phyloP scores from a whole-genome alignment of 1,284 basidiomycete genomes.

The Fomitopsis palustris region DNA sequence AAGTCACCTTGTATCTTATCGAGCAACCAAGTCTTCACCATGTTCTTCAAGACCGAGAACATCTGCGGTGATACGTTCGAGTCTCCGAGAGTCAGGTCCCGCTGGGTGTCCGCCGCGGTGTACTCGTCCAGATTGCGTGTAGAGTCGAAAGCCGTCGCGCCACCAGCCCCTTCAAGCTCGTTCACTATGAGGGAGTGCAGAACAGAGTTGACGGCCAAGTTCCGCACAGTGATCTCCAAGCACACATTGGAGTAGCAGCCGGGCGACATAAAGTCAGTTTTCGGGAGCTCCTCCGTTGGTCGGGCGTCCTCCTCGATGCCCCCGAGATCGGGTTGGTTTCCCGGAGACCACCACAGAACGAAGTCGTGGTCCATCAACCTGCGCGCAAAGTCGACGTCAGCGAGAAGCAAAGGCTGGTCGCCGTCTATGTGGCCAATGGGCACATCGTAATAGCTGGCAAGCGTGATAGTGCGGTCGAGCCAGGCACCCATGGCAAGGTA shows the following conservation, averaged over 20 bases:
- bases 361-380: slow-evolving; percentile 85
- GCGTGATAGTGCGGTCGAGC: slow-evolving; percentile 78
- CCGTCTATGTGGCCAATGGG: slow-evolving; percentile 91
- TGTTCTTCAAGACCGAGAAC: slow-evolving; percentile 82
- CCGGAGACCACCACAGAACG: slow-evolving; percentile 95
- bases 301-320: slow-evolving; percentile 88
- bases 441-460: slow-evolving; percentile 91
- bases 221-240: slow-evolving; percentile 85
- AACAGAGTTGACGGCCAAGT: slow-evolving; percentile 93
- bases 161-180: slow-evolving; percentile 93
- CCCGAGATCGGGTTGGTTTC: slow-evolving; percentile 89
- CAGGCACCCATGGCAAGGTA: slow-evolving; percentile 80
- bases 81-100: slow-evolving; percentile 86
- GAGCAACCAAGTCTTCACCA: slow-evolving; percentile 93
- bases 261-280: slow-evolving; percentile 82
- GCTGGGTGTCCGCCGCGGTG: slow-evolving; percentile 70
- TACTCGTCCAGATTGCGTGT: slow-evolving; percentile 94
- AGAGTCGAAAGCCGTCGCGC: slow-evolving; percentile 91
- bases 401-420: slow-evolving; percentile 83
- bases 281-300: slow-evolving; percentile 75
- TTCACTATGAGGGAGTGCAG: slow-evolving; percentile 94
- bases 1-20: slow-evolving; percentile 74
- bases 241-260: slow-evolving; percentile 95
- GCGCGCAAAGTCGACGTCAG: slow-evolving; percentile 91
- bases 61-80: slow-evolving; percentile 89